These are phyloP conservation scores for Dendrothele bispora DNA, from an alignment of 768 basidiomycete genomes.

Conservation along the genomic window DNA sequence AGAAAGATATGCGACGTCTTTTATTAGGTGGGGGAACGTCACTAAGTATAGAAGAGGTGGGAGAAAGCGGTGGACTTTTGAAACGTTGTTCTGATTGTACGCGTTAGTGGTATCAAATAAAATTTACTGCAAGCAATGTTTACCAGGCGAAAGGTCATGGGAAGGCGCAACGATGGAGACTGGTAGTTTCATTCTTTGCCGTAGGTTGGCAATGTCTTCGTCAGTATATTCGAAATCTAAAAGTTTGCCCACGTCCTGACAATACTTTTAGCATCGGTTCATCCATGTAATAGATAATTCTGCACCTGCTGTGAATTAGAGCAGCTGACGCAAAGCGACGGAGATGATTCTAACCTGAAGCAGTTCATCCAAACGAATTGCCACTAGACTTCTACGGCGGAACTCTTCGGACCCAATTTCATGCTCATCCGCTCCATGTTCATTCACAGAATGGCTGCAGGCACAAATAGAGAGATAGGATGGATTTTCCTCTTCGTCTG, in stretches of 20 bases:
- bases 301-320: conserved; percentile 8
- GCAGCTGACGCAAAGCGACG: not conserved
- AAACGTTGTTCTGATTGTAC: conserved; percentile 25
- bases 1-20: conserved; percentile 52
- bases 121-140: conserved; percentile 16
- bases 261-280: not conserved
- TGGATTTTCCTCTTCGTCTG: conserved; percentile 57
- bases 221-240: conserved; percentile 80
- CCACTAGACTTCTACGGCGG: conserved; percentile 69
- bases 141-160: conserved; percentile 54
- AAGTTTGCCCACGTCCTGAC: conserved; percentile 70
- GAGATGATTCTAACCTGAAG: conserved; percentile 58
- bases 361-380: conserved; percentile 78
- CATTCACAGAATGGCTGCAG: conserved; percentile 65
- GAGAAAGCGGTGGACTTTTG: conserved; percentile 37
- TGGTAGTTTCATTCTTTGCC: conserved; percentile 65
- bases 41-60: conserved; percentile 50
- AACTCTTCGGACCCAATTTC: conserved; percentile 63
- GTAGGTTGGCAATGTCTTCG: conserved; percentile 65
- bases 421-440: conserved; percentile 67
- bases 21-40: conserved; percentile 51
- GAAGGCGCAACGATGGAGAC: conserved; percentile 50
- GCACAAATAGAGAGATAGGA: conserved; percentile 60
- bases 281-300: not conserved
- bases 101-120: conserved; percentile 5